These are phyloP conservation scores for Paramecium octaurelia DNA, from an alignment of 73 alveolate species.

Conservation along the genomic window DNA sequence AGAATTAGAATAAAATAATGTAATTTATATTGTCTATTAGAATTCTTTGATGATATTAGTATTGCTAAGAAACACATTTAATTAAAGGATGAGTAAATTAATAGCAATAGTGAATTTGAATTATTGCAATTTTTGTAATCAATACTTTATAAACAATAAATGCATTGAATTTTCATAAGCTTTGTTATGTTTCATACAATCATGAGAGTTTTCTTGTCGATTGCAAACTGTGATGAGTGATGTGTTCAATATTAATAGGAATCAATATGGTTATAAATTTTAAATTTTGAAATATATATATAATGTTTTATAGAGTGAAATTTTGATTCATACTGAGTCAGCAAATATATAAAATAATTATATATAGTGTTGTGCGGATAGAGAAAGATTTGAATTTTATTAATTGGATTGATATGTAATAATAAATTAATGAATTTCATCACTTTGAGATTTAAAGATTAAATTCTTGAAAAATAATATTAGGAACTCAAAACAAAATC, in stretches of 20 bases:
- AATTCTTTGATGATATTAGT: not conserved
- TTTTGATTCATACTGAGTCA: too few species aligned
- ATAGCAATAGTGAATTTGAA: not conserved
- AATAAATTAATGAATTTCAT: not conserved
- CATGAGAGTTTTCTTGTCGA: too few species aligned
- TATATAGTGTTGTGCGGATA: not conserved
- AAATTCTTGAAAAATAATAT: not conserved
- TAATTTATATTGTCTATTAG: not conserved
- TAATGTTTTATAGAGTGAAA: too few species aligned
- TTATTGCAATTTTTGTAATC: too few species aligned
- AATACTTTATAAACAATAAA: too few species aligned
- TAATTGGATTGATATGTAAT: not conserved
- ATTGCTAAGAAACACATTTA: not conserved
- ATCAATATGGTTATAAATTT: not conserved
- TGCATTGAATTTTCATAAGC: too few species aligned
- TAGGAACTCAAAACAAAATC: not conserved
- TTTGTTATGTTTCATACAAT: too few species aligned
- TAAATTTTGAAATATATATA: not conserved
- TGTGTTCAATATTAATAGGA: too few species aligned
- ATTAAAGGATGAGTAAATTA: not conserved
- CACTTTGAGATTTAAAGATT: not conserved
- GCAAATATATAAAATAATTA: not conserved
- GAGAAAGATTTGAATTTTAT: not conserved
- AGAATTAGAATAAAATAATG: not conserved
- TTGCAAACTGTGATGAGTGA: too few species aligned